phyloP scores from a whole-genome alignment of 768 basidiomycete genomes.

The Naganishia onofrii region DNA sequence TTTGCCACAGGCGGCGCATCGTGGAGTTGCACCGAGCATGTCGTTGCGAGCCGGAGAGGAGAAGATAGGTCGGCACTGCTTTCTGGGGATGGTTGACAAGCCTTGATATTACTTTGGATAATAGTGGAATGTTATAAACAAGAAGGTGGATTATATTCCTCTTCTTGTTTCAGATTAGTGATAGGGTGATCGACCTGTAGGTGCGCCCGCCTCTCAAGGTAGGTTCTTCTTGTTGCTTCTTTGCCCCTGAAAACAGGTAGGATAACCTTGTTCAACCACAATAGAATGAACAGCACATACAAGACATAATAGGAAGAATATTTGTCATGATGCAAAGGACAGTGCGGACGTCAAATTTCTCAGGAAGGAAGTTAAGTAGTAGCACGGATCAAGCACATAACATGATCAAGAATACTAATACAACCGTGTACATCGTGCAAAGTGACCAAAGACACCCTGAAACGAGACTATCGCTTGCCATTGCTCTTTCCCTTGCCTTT shows the following conservation, averaged over 20 bases:
- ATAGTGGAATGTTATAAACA: no score
- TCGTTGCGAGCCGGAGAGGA: no score
- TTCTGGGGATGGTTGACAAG: no score
- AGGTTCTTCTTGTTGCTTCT: no score
- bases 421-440: conserved; percentile 4
- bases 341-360: no score
- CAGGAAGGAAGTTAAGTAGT: no score
- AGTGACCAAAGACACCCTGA: neutral
- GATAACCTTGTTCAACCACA: no score
- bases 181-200: neutral
- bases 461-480: conserved; percentile 19
- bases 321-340: no score
- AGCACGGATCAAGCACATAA: neutral
- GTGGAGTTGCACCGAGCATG: conserved; percentile 14
- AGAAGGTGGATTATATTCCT: neutral
- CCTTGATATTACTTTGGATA: no score
- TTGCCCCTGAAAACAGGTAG: no score
- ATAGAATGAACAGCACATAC: neutral
- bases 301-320: neutral
- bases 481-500: conserved; percentile 29
- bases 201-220: neutral
- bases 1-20: conserved; percentile 20
- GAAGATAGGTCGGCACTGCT: no score
- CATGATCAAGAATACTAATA: neutral
- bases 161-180: neutral